Evolutionary conservation across 345 rosid genomes (phyloP).

Genomic region (Dimocarpus longan): DNA sequence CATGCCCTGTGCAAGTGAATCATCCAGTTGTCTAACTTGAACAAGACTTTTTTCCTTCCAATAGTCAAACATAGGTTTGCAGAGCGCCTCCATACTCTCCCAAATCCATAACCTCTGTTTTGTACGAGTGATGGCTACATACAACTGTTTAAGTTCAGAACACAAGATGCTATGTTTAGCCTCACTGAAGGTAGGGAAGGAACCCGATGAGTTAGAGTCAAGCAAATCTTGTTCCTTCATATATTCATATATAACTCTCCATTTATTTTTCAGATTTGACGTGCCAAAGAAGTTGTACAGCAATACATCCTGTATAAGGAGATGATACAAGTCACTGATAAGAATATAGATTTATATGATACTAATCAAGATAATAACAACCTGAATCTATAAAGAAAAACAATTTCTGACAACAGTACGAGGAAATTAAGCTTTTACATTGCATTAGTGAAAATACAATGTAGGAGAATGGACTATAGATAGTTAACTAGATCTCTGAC

Average conservation of each 20-base stretch:
- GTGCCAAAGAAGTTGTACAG: conserved; percentile 54
- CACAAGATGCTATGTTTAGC: conserved; percentile 46
- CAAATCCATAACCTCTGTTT: conserved; percentile 58
- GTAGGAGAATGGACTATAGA: neutral
- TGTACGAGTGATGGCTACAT: conserved; percentile 58
- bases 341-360: neutral
- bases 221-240: conserved; percentile 38
- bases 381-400: neutral
- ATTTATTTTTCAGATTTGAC: conserved; percentile 44
- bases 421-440: neutral
- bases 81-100: conserved; percentile 41
- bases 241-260: conserved; percentile 52
- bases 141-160: conserved; percentile 57
- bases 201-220: conserved; percentile 17
- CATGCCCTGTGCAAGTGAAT: conserved; percentile 42
- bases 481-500: neutral
- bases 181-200: conserved; percentile 35
- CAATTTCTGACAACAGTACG: neutral
- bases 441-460: neutral
- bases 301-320: conserved; percentile 45
- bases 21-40: conserved; percentile 39
- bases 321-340: neutral
- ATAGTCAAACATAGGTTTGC: conserved; percentile 41
- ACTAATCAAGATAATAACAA: neutral
- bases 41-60: conserved; percentile 43